These are phyloP conservation scores for Phylloporus sp. DNA, from an alignment of 1,284 basidiomycete genomes.

Conservation along the genomic window DNA sequence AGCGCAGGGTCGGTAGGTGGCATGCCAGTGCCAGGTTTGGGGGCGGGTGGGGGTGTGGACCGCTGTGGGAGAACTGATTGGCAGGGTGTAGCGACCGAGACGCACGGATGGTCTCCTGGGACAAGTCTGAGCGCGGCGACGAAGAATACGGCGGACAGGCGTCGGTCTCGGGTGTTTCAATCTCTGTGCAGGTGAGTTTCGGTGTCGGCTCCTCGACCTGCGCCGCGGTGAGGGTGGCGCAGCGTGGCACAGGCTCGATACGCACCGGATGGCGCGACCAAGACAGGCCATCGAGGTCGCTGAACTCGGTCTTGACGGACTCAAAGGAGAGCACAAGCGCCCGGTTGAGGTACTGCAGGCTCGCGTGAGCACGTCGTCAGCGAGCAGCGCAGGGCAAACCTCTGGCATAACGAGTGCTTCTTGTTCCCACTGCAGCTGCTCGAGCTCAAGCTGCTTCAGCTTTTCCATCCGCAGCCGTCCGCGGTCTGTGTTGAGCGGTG, in stretches of 20 bases:
- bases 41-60: conserved; percentile 14
- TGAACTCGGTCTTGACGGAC: conserved; percentile 56
- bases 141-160: conserved; percentile 32
- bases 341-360: conserved; percentile 48
- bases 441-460: conserved; percentile 49
- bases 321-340: conserved; percentile 49
- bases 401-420: conserved; percentile 60
- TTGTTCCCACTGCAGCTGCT: conserved; percentile 56
- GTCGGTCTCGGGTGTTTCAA: conserved; percentile 22
- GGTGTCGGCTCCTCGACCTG: conserved; percentile 42
- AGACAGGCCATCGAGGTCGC: conserved; percentile 56
- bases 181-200: conserved; percentile 33
- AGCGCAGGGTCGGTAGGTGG: conserved; percentile 17
- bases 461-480: conserved; percentile 40
- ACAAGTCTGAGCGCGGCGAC: conserved; percentile 45
- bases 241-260: conserved; percentile 6
- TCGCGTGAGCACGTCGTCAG: conserved; percentile 10
- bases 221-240: conserved; percentile 10
- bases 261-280: conserved; percentile 47
- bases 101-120: conserved; percentile 50
- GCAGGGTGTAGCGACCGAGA: conserved; percentile 39
- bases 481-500: conserved; percentile 28
- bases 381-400: conserved; percentile 34
- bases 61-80: conserved; percentile 31
- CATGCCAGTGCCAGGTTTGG: conserved; percentile 23